phyloP scores from a whole-genome alignment of 2,329 filamentous ascomycete species.

The Curvularia verruculosa region DNA sequence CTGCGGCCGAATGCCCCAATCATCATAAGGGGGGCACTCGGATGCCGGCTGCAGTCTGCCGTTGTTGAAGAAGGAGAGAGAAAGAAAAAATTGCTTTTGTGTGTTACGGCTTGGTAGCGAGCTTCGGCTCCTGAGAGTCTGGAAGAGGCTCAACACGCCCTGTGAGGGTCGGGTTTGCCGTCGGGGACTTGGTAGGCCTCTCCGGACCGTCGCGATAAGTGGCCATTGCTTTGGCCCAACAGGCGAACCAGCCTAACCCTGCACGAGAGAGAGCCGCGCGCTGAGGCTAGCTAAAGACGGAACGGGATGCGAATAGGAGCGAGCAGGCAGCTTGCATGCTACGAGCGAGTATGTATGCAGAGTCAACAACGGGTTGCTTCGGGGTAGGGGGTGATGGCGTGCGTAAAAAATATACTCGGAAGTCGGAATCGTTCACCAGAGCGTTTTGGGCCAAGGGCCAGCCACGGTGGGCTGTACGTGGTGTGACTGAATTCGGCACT shows the following conservation, averaged over 20 bases:
- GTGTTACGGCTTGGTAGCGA: slow-evolving; percentile 13
- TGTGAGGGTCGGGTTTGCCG: slow-evolving; percentile 9
- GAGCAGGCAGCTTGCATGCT: slow-evolving; percentile 4
- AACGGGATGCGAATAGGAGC: slow-evolving; percentile 5
- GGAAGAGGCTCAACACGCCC: slow-evolving; percentile 19
- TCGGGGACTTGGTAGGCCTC: slow-evolving; percentile 19
- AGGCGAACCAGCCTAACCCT: slow-evolving; percentile 9
- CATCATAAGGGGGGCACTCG: neutral
- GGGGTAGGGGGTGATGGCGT: slow-evolving; percentile 14
- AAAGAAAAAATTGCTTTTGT: slow-evolving; percentile 3
- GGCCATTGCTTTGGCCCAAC: slow-evolving; percentile 11
- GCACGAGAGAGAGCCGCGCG: slow-evolving; percentile 8
- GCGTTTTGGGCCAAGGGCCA: slow-evolving; percentile 8
- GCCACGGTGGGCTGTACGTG: slow-evolving; percentile 10
- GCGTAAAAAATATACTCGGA: slow-evolving; percentile 11
- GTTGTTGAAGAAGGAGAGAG: neutral
- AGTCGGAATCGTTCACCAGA: slow-evolving; percentile 16
- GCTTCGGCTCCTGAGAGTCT: slow-evolving; percentile 10
- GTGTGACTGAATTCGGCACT: slow-evolving; percentile 34
- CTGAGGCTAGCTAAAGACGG: slow-evolving; percentile 10
- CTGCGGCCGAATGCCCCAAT: neutral
- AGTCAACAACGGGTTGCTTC: slow-evolving; percentile 1
- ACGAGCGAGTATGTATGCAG: neutral
- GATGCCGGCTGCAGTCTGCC: slow-evolving; percentile 6
- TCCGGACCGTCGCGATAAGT: slow-evolving; percentile 18